A percentile compares a stretch with the other conserved stretches of the same genome.
These are phyloP conservation scores for Daldinia vernicosa DNA, from an alignment of 495 filamentous ascomycete species.

Conservation along the genomic window DNA sequence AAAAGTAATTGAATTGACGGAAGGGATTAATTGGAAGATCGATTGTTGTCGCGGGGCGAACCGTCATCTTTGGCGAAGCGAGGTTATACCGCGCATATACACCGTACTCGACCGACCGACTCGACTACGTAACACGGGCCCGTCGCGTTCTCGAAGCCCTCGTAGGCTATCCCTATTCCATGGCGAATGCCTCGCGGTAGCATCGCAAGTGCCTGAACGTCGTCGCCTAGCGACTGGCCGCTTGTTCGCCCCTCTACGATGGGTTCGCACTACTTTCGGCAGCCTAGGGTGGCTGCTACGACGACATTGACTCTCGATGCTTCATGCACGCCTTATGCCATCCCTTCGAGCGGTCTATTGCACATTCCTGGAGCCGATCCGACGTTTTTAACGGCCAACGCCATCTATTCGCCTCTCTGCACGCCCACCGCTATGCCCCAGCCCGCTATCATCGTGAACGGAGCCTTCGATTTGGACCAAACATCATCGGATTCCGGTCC, in stretches of 20 bases:
- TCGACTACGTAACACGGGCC: constrained; percentile 25
- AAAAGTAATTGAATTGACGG: constrained; percentile 8
- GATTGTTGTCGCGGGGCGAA: constrained; percentile 16
- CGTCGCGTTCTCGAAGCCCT: constrained; percentile 33
- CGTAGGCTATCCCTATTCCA: constrained; percentile 42
- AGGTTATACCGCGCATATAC: constrained; percentile 26
- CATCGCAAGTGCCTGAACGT: constrained; percentile 36
- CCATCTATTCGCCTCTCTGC: constrained; percentile 70
- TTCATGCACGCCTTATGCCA: constrained; percentile 67
- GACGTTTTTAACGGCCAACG: constrained; percentile 69
- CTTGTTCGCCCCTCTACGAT: constrained; percentile 21
- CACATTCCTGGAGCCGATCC: constrained; percentile 64
- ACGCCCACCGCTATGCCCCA: constrained; percentile 51
- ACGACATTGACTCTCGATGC: constrained; percentile 38
- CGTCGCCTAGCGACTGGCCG: constrained; percentile 36
- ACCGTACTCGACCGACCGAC: constrained; percentile 22
- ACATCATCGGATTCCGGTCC: constrained; percentile 38
- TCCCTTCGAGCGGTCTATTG: constrained; percentile 69
- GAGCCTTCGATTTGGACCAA: constrained; percentile 54
- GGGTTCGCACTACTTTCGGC: constrained; percentile 20
- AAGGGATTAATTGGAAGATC: constrained; percentile 9
- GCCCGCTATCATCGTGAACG: constrained; percentile 57
- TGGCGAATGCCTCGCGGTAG: constrained; percentile 45
- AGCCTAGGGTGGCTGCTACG: constrained; percentile 38
- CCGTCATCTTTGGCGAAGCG: constrained; percentile 9